phyloP scores from a whole-genome alignment of 768 basidiomycete species.

The Boletus patriciae region DNA sequence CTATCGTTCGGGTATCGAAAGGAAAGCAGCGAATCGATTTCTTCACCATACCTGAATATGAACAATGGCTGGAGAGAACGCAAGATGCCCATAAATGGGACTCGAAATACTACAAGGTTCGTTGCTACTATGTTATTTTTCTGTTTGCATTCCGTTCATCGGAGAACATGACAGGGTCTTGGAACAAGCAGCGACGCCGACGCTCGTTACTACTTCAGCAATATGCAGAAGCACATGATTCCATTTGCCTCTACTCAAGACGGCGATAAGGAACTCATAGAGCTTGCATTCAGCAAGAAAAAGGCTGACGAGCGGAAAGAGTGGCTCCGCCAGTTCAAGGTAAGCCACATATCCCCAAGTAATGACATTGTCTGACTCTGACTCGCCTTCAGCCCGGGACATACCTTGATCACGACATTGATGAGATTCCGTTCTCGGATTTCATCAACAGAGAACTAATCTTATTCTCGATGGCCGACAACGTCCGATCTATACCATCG shows the following conservation, averaged over 20 bases:
- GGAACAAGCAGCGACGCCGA: slow-evolving; percentile 91
- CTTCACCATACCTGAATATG: slow-evolving; percentile 97
- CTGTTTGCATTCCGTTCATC: slow-evolving; percentile 1
- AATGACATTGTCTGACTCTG: not conserved
- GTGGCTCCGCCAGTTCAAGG: slow-evolving; percentile 93
- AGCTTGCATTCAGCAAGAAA: slow-evolving; percentile 99
- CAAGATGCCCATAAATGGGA: slow-evolving; percentile 80
- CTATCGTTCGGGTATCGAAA: slow-evolving; percentile 91
- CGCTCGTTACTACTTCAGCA: slow-evolving; percentile 88
- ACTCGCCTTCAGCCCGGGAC: slow-evolving; percentile 76
- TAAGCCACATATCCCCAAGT: slow-evolving; percentile 26
- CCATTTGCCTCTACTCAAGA: slow-evolving; percentile 80
- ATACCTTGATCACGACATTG: slow-evolving; percentile 83
- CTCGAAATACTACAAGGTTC: slow-evolving; percentile 95
- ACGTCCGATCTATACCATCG: slow-evolving; percentile 95
- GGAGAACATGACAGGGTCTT: slow-evolving; percentile 66
- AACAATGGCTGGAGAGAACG: slow-evolving; percentile 83
- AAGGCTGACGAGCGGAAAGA: slow-evolving; percentile 98
- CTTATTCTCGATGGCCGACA: slow-evolving; percentile 99
- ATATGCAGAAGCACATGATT: slow-evolving; percentile 93
- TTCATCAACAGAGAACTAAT: slow-evolving; percentile 99
- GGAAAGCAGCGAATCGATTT: slow-evolving; percentile 80
- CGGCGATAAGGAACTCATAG: slow-evolving; percentile 86
- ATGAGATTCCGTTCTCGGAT: slow-evolving; percentile 84
- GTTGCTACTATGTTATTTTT: slow-evolving; percentile 14